phyloP scores from a whole-genome alignment of 441 rosid genomes.

The Populus hybrid region DNA sequence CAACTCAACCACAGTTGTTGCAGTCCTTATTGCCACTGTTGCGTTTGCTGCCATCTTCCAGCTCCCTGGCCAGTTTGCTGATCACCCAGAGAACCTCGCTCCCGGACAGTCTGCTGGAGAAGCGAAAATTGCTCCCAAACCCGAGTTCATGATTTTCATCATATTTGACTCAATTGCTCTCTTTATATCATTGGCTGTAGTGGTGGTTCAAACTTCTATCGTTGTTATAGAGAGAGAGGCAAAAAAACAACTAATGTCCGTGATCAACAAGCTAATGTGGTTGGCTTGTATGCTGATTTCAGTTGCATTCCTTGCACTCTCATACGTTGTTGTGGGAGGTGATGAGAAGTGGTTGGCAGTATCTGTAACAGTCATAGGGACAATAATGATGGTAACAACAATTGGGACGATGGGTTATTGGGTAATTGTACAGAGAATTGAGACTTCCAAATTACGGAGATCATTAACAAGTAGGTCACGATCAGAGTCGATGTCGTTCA shows the following conservation, averaged over 20 bases:
- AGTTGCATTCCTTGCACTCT: constrained; percentile 67
- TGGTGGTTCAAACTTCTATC: constrained; percentile 93
- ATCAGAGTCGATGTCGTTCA: constrained; percentile 45
- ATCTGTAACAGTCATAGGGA: constrained; percentile 59
- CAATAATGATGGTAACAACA: constrained; percentile 64
- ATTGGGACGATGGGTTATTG: constrained; percentile 78
- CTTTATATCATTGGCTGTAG: constrained; percentile 91
- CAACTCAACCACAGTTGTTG: constrained; percentile 86
- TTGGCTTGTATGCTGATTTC: constrained; percentile 80
- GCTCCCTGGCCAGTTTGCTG: constrained; percentile 64
- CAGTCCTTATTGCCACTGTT: constrained; percentile 91
- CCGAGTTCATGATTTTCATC: constrained; percentile 73
- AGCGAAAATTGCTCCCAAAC: constrained; percentile 55
- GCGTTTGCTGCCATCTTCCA: constrained; percentile 96
- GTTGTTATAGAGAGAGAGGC: constrained; percentile 84
- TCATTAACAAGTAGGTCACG: constrained; percentile 42
- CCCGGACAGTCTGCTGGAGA: constrained; percentile 56
- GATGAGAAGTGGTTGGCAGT: constrained; percentile 62
- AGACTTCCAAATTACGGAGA: constrained; percentile 43
- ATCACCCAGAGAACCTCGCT: constrained; percentile 38
- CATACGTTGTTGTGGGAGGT: constrained; percentile 77
- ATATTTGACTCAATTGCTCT: constrained; percentile 84
- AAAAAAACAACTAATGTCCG: constrained; percentile 79
- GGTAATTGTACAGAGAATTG: constrained; percentile 56
- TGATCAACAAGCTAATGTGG: constrained; percentile 97